Evolutionary conservation across 306 rosid species (phyloP), one percentile per base, ranked within the genome.

Genomic region (Pyrus pyrifolia): DNA sequence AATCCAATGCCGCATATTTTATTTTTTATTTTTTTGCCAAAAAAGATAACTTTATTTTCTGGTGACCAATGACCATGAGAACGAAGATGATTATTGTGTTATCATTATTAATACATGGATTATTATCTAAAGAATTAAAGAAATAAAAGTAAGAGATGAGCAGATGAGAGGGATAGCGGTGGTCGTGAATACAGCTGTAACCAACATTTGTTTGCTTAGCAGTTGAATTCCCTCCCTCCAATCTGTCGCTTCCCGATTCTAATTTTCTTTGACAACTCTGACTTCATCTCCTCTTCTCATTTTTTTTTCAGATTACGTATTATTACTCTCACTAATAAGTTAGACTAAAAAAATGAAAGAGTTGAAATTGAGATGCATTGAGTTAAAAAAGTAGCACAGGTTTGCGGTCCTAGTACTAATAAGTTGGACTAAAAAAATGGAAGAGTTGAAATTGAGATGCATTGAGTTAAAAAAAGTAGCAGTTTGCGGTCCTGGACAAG

Each of bases 181-280:
- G 74, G 88, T 88, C 79, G 90, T 87, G 93, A 82, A 83, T 87
- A 87, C 96, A 91, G 96, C 96, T 91, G 96, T 87, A 85, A 77
- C 80, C 90, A 85, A 81, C 79, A 18, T 58, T 23, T 2, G 23
- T 4, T 22, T 31, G 60, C 17, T 35, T 8, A 7, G 51, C 45
- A n/a, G 65, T 21, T 52, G 38, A 6, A 6, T 0, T 49, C 55
- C 7, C 52, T 67, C 23, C 38, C 31, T 35, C 64, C 42, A 3
- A 27, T 67, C 81, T 55, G 69, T 17, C 38, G 45, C 63, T 67
- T 13, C 22, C 35, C 73, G 55, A 22, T 33, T 72, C 33, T 13
- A 35, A 35, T 57, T 72, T 57, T 72, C 23, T 1, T 35, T 77
- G 73, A 83, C 62, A 23, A 31, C 29, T 59, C 25, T 55, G 76